Evolutionary conservation across 768 basidiomycete genomes (phyloP).

Genomic region (Leccinum subgranulosum): DNA sequence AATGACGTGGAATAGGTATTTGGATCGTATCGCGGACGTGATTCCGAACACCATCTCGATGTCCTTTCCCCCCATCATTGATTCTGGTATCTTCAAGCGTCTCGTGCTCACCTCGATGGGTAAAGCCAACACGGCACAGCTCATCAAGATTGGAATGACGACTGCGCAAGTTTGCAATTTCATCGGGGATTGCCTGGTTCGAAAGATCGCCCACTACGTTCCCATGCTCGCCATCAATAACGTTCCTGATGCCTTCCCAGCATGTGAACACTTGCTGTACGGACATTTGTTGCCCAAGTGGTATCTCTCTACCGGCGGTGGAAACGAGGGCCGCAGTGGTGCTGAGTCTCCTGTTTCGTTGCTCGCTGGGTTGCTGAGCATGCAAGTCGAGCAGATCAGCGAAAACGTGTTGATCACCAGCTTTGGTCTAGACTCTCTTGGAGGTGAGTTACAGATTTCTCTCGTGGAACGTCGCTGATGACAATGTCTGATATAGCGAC

Average conservation of each 20-base stretch:
- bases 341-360: slow-evolving; percentile 25
- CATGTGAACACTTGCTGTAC: slow-evolving; percentile 27
- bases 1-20: slow-evolving; percentile 18
- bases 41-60: slow-evolving; percentile 33
- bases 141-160: slow-evolving; percentile 31
- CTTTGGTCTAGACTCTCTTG: slow-evolving; percentile 24
- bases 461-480: too few relatives aligned
- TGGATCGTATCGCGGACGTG: slow-evolving; percentile 30
- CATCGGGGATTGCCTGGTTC: slow-evolving; percentile 29
- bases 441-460: slow-evolving; percentile 13
- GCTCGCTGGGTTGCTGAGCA: slow-evolving; percentile 22
- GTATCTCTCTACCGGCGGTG: slow-evolving; percentile 17
- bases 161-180: slow-evolving; percentile 32
- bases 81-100: slow-evolving; percentile 34
- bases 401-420: slow-evolving; percentile 30
- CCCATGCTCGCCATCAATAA: slow-evolving; percentile 27
- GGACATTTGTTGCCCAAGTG: slow-evolving; percentile 22
- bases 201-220: slow-evolving; percentile 30
- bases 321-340: slow-evolving; percentile 8
- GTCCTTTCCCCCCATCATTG: slow-evolving; percentile 33
- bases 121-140: slow-evolving; percentile 27
- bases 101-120: slow-evolving; percentile 27
- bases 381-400: slow-evolving; percentile 27
- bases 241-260: slow-evolving; percentile 22
- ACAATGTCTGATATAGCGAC: slow-evolving; percentile 14